phyloP scores from a whole-genome alignment of 2,329 filamentous ascomycete species.

The Penicillium sp. region DNA sequence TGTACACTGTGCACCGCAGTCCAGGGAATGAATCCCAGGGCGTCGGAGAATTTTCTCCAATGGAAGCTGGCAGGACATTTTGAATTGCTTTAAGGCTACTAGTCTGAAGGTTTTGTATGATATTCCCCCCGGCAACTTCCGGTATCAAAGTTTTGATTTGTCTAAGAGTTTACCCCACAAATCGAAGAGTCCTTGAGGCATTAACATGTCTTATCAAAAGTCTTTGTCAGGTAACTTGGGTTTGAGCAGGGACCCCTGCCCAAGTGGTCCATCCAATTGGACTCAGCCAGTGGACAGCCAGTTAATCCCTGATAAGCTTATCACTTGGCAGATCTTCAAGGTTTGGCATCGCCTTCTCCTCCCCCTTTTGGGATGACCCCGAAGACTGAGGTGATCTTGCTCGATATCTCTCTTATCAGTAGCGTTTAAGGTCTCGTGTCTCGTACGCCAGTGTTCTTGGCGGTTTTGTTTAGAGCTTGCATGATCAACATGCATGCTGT shows the following conservation, averaged over 20 bases:
- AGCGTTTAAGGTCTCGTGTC: neutral
- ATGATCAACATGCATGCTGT: neutral
- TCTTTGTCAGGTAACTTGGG: neutral
- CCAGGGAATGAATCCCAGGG: neutral
- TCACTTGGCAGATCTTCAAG: conserved; percentile 16
- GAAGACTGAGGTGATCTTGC: neutral
- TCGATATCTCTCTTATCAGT: conserved; percentile 4
- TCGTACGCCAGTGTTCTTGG: neutral
- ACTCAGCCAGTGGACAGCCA: too few species aligned
- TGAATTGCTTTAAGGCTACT: neutral
- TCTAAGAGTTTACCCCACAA: neutral
- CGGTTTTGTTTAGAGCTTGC: neutral
- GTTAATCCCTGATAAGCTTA: conserved; percentile 12
- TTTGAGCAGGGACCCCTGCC: neutral
- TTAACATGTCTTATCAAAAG: conserved; percentile 1
- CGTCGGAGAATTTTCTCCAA: neutral
- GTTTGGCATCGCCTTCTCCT: conserved; percentile 18
- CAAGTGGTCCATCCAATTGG: too few species aligned
- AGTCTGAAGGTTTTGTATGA: neutral
- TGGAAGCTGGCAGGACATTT: neutral
- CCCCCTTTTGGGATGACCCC: conserved; percentile 13
- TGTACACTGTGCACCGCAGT: neutral
- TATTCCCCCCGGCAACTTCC: neutral
- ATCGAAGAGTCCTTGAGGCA: neutral
- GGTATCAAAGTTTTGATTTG: neutral